These are phyloP conservation scores for Omphalotus guepiniiformis DNA, from an alignment of 768 basidiomycete species.

Conservation along the genomic window DNA sequence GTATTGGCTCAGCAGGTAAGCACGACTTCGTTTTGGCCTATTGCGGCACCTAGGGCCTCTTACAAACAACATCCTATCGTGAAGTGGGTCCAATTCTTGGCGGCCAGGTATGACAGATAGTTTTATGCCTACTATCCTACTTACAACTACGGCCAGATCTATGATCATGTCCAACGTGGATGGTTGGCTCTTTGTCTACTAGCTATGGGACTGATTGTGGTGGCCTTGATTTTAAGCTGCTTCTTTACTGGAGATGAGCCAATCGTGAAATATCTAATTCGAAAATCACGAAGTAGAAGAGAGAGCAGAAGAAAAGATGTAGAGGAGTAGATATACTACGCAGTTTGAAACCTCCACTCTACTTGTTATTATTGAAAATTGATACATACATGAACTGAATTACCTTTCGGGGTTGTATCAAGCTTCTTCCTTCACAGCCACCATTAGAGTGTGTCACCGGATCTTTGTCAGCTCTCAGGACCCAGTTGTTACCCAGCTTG, in stretches of 20 bases:
- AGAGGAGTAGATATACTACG: no score
- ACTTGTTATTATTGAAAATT: no score
- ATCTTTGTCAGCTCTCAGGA: no score
- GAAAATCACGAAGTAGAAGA: conserved; percentile 5
- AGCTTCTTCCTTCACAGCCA: no score
- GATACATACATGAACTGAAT: no score
- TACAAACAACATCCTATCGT: conserved; percentile 9
- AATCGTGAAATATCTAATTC: conserved; percentile 20
- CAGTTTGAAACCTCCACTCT: no score
- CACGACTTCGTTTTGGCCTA: conserved; percentile 5
- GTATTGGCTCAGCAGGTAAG: conserved; percentile 58
- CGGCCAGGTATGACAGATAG: conserved; percentile 61
- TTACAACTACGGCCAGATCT: no score
- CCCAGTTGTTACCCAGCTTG: no score
- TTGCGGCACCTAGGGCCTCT: no score
- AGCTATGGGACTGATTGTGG: conserved; percentile 35
- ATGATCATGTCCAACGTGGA: conserved; percentile 48
- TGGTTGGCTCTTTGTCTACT: conserved; percentile 59
- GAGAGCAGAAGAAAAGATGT: neutral
- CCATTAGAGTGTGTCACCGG: no score
- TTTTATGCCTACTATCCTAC: no score
- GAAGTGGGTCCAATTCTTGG: conserved; percentile 69
- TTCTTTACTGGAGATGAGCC: conserved; percentile 49
- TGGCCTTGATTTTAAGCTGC: conserved; percentile 30
- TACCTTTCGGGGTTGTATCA: no score